Evolutionary conservation across 2,329 filamentous ascomycete genomes (phyloP).

Genomic region (Xylaria sp.): DNA sequence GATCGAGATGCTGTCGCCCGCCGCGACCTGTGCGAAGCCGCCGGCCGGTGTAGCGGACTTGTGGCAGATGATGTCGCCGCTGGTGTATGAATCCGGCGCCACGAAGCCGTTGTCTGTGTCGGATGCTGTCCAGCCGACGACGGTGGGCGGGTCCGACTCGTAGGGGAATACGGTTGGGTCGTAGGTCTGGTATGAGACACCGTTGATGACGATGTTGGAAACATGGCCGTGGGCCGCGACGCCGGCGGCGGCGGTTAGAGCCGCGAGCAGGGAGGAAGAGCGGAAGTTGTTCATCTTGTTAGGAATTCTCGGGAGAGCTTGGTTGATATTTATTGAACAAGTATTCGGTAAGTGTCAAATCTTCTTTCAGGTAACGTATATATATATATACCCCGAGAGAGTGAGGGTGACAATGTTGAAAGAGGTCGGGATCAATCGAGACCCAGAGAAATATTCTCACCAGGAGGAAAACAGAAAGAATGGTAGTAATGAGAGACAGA

Average conservation of each 20-base stretch:
- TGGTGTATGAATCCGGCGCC: constrained; percentile 56
- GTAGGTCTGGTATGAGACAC: constrained; percentile 57
- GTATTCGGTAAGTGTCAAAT: constrained; percentile 27
- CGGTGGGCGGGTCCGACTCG: constrained; percentile 51
- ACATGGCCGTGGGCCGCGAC: constrained; percentile 57
- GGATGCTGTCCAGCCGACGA: constrained; percentile 56
- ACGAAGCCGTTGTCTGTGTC: constrained; percentile 61
- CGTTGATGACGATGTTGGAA: constrained; percentile 56
- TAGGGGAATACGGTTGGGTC: constrained; percentile 54
- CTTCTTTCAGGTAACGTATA: constrained; percentile 14
- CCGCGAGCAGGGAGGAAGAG: constrained; percentile 39
- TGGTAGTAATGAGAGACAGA: constrained; percentile 42
- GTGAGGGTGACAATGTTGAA: not conserved
- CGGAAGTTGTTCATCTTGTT: constrained; percentile 43
- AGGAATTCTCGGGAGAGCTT: constrained; percentile 29
- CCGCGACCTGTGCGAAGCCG: constrained; percentile 55
- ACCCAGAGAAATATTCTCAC: constrained; percentile 46
- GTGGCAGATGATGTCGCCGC: constrained; percentile 63
- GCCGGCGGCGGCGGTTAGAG: constrained; percentile 42
- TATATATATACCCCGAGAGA: not conserved
- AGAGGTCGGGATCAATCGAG: constrained; percentile 40
- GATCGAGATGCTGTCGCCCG: constrained; percentile 59
- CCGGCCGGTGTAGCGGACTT: constrained; percentile 54
- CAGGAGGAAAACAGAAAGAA: constrained; percentile 42
- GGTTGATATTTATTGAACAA: constrained; percentile 24